Base-by-base conservation (phyloP, 2,329 filamentous ascomycete genomes). In the Pestalotiopsis sp. region DNA sequence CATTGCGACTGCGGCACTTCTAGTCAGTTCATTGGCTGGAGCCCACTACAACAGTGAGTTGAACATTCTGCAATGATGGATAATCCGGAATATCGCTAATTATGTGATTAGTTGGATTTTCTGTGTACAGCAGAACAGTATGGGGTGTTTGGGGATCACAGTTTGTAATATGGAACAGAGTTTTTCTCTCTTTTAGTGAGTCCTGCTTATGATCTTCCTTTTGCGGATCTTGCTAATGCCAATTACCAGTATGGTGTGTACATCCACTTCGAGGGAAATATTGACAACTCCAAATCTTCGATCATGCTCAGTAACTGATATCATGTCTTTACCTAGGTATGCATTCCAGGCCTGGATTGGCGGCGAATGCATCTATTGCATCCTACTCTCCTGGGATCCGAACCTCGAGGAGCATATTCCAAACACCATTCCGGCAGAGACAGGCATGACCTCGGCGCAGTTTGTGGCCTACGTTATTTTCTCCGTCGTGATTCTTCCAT, bases 331-430 rank as follows among this genome's bases (percentile, higher is more conserved):
- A 14, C 25, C 60, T 25, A 75, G 74, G 74, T 75, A 74, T 58
- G 74, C 68, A 3, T 73, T 77, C 12, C 76, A 78, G 65, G 75
- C 76, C 13, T 77, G 75, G 70, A 74, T 77, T 39, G 77, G 77
- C 5, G 76, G 77, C 2, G 73, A 72, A 58, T 73, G 72, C 70
- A 68, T 73, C 14, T 73, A 72, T 36, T 52, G 71, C 12, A 72
- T 72, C 67, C 58, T 71, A 1, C 60, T 61, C 9, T 67, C 69
- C 6, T 70, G 68, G 41, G 68, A 69, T 27, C 58, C 58, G 4
- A 61, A 67, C 17, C 39, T 69, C 12, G 76, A 78, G 59, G 38
- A 72, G 4, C 75, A 75, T 62, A 74, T 78, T 38, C 74, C 72
- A 36, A 77, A 76, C 70, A 69, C 71, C 38, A 71, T 77, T 39